phyloP scores from a whole-genome alignment of 192 early-diverging fungal genomes.

The Coemansia sp. region DNA sequence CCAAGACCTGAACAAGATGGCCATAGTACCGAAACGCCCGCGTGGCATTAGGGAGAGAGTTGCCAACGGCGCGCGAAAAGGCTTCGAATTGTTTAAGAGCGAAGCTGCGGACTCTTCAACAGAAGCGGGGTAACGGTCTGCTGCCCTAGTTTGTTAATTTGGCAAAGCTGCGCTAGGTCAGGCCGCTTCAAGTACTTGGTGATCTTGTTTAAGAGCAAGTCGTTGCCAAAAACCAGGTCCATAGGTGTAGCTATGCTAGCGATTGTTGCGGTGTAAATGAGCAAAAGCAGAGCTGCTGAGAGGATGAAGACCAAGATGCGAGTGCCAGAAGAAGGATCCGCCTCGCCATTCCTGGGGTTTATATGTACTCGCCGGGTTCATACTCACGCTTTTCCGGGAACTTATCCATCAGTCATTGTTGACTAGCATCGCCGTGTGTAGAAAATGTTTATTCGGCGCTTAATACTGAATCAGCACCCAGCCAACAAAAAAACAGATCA shows the following conservation, averaged over 20 bases:
- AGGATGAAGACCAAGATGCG: neutral
- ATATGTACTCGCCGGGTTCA: neutral
- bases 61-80: neutral
- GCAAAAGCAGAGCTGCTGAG: neutral
- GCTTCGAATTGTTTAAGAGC: neutral
- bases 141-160: conserved; percentile 4
- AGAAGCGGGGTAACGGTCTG: conserved; percentile 3
- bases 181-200: neutral
- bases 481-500: neutral
- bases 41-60: neutral
- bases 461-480: neutral
- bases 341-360: neutral
- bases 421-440: neutral
- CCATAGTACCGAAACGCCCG: conserved; percentile 5
- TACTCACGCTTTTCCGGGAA: neutral
- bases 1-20: conserved; percentile 8
- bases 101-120: conserved; percentile 1
- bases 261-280: neutral
- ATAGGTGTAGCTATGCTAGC: neutral
- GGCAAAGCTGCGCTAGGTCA: neutral
- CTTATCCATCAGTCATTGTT: neutral
- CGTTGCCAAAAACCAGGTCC: neutral
- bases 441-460: neutral
- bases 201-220: neutral
- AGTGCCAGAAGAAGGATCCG: neutral